Evolutionary conservation across 78 protist genomes (phyloP).

Genomic region (Monosiga brevicollis): DNA sequence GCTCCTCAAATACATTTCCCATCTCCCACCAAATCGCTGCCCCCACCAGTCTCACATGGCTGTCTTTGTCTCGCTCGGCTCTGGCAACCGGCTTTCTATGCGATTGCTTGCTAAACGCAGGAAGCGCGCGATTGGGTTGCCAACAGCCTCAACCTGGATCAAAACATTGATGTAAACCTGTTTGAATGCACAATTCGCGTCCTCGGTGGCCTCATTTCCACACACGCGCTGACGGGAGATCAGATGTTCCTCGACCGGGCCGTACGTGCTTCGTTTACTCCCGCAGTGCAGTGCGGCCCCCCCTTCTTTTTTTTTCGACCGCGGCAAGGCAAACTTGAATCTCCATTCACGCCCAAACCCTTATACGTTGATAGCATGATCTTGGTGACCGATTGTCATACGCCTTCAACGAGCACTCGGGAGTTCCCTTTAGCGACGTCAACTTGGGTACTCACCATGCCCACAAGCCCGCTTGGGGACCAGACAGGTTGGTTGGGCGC

Average conservation of each 20-base stretch:
- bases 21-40: too few species aligned
- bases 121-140: constrained; percentile 28
- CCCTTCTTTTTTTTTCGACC: neutral
- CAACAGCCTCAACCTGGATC: neutral
- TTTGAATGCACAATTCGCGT: constrained; percentile 77
- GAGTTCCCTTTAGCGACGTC: constrained; percentile 31
- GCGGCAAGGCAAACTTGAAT: neutral
- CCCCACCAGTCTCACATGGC: too few species aligned
- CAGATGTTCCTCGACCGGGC: constrained; percentile 41
- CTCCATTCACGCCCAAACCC: neutral
- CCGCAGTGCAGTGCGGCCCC: neutral
- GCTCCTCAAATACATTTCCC: too few species aligned
- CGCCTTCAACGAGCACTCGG: constrained; percentile 36
- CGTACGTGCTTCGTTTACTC: neutral
- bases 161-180: constrained; percentile 13
- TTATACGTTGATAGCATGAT: constrained; percentile 11
- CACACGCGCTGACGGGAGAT: constrained; percentile 64
- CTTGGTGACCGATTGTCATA: constrained; percentile 41
- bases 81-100: too few species aligned
- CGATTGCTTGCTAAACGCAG: too few species aligned
- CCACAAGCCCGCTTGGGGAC: neutral
- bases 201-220: constrained; percentile 67
- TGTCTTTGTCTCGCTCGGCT: too few species aligned
- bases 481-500: neutral
- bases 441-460: neutral